Percentiles rank a stretch among this genome's conserved stretches.
Evolutionary conservation across 345 rosid species (phyloP).

Genomic region (Lepidium sativum): DNA sequence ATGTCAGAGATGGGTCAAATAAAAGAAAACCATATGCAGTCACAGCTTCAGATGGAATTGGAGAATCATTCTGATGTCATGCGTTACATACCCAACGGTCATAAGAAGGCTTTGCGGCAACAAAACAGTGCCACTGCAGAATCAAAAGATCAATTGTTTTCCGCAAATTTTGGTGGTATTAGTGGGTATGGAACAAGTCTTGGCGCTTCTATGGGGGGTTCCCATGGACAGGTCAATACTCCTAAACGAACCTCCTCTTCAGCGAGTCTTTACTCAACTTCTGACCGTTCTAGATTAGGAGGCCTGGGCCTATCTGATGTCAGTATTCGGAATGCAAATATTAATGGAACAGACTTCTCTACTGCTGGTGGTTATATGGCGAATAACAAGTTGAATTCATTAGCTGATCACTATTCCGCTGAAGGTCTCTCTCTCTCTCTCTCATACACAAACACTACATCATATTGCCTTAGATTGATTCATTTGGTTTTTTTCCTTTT

Average conservation of each 20-base stretch:
- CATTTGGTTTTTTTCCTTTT: background rate
- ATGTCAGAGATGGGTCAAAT: constrained; percentile 40
- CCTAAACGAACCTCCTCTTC: constrained; percentile 63
- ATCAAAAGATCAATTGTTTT: constrained; percentile 39
- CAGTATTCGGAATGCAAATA: constrained; percentile 33
- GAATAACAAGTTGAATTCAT: constrained; percentile 39
- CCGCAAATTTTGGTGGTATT: constrained; percentile 38
- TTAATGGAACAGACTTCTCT: constrained; percentile 34
- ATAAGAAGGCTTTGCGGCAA: constrained; percentile 43
- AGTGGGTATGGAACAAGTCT: constrained; percentile 40
- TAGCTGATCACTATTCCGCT: constrained; percentile 33
- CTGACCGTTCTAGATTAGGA: constrained; percentile 46
- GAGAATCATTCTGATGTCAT: constrained; percentile 40
- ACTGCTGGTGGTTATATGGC: constrained; percentile 37
- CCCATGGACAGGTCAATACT: constrained; percentile 41
- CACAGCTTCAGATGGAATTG: constrained; percentile 35
- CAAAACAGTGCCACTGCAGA: constrained; percentile 34
- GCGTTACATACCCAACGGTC: constrained; percentile 41
- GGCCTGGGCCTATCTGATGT: constrained; percentile 39
- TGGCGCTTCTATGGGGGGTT: constrained; percentile 36
- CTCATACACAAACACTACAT: background rate
- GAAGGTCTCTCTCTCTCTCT: constrained; percentile 35
- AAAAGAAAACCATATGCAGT: constrained; percentile 34
- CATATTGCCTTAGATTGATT: background rate
- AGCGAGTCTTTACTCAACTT: constrained; percentile 47